phyloP scores from a whole-genome alignment of 495 filamentous ascomycete genomes.

The Cairneyella variabilis region DNA sequence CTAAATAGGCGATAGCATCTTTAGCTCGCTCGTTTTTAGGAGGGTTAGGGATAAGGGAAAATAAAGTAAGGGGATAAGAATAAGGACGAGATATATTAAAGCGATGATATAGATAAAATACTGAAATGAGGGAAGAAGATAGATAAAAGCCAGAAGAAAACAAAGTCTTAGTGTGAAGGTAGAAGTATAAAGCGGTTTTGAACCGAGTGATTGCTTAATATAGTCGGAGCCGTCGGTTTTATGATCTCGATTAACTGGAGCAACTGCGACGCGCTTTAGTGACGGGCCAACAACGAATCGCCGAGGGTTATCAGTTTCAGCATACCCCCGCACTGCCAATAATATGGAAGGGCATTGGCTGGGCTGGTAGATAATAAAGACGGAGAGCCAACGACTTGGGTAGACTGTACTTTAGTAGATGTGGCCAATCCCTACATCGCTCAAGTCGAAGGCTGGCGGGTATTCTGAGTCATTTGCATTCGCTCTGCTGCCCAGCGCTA shows the following conservation, averaged over 20 bases:
- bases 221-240: background rate
- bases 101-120: background rate
- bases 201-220: background rate
- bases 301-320: background rate
- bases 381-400: background rate
- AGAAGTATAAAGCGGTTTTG: background rate
- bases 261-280: conserved; percentile 1
- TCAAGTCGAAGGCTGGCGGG: background rate
- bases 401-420: background rate
- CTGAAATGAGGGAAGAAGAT: background rate
- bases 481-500: background rate
- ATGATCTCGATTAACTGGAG: background rate
- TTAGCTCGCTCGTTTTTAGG: background rate
- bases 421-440: background rate
- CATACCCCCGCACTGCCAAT: background rate
- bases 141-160: background rate
- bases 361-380: background rate
- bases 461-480: background rate
- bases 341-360: background rate
- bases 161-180: background rate
- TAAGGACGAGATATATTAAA: conserved; percentile 1
- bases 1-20: background rate
- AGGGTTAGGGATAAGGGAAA: background rate
- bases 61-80: conserved; percentile 1
- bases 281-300: background rate